These are phyloP conservation scores for Penicillium canescens DNA, from an alignment of 495 filamentous ascomycete genomes.

Conservation along the genomic window DNA sequence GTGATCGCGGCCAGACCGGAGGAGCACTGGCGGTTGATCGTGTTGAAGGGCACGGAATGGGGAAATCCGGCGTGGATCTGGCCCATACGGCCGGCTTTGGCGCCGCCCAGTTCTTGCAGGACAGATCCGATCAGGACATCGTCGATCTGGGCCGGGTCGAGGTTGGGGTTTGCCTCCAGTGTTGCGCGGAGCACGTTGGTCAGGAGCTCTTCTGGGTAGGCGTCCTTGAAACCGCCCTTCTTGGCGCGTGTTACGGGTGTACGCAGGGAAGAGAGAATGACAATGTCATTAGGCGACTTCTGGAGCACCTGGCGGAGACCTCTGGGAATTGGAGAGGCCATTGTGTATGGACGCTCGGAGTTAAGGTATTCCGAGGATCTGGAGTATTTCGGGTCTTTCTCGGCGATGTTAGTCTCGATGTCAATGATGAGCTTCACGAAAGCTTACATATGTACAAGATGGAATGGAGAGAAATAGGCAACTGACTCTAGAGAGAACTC, in stretches of 20 bases:
- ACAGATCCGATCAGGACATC: slow-evolving; percentile 87
- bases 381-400: slow-evolving; percentile 4
- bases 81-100: slow-evolving; percentile 90
- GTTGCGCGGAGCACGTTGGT: slow-evolving; percentile 80
- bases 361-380: slow-evolving; percentile 1
- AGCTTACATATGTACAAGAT: slow-evolving; percentile 6
- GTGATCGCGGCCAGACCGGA: slow-evolving; percentile 76
- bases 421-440: neutral
- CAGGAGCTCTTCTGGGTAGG: slow-evolving; percentile 89
- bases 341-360: slow-evolving; percentile 18
- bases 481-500: slow-evolving; percentile 2
- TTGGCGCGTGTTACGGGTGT: slow-evolving; percentile 81
- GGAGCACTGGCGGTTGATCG: slow-evolving; percentile 84
- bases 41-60: slow-evolving; percentile 72
- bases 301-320: slow-evolving; percentile 76
- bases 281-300: slow-evolving; percentile 78
- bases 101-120: slow-evolving; percentile 84
- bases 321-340: slow-evolving; percentile 58
- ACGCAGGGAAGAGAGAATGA: slow-evolving; percentile 85
- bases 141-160: slow-evolving; percentile 69
- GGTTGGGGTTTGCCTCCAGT: slow-evolving; percentile 69
- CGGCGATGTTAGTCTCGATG: slow-evolving; percentile 3
- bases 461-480: neutral
- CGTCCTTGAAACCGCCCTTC: slow-evolving; percentile 82
- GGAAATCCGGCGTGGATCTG: slow-evolving; percentile 79